Evolutionary conservation across 805 yeast genomes (phyloP).

Genomic region (Saccharomycopsis capsularis): DNA sequence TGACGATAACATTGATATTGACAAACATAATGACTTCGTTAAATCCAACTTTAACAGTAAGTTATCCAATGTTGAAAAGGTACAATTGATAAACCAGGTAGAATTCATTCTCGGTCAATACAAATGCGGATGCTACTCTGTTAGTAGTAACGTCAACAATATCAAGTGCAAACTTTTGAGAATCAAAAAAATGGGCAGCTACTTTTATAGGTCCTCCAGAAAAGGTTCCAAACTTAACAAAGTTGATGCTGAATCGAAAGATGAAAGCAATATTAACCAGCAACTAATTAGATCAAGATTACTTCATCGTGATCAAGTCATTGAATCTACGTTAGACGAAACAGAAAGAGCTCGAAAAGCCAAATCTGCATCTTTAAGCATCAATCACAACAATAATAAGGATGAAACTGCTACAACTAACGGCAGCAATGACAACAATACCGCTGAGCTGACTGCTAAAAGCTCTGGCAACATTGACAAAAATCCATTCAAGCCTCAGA

Average conservation of each 20-base stretch:
- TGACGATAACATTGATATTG: slow-evolving; percentile 30
- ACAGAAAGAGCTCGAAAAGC: not conserved
- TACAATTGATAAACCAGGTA: slow-evolving; percentile 50
- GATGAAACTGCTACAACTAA: not conserved
- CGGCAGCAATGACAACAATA: not conserved
- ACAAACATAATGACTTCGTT: slow-evolving; percentile 16
- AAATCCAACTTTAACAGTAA: slow-evolving; percentile 40
- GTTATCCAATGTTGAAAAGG: slow-evolving; percentile 45
- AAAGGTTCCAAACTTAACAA: slow-evolving; percentile 35
- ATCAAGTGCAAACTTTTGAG: slow-evolving; percentile 51
- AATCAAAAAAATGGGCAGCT: slow-evolving; percentile 55
- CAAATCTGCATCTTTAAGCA: not conserved
- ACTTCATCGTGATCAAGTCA: slow-evolving; percentile 4
- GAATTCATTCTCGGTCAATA: slow-evolving; percentile 55
- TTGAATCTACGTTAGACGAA: not conserved
- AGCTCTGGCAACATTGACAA: not conserved
- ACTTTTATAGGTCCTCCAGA: slow-evolving; percentile 52
- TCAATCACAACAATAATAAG: not conserved
- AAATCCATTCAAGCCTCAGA: not conserved
- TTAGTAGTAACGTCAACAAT: slow-evolving; percentile 31
- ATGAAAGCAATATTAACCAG: slow-evolving; percentile 25
- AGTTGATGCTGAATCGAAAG: slow-evolving; percentile 29
- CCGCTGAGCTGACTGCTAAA: not conserved
- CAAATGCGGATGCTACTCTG: slow-evolving; percentile 49
- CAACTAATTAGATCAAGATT: slow-evolving; percentile 7